Percentiles rank a stretch among this genome's conserved stretches.
phyloP scores from a whole-genome alignment of 2,329 filamentous ascomycete genomes.

The Teratosphaeria destructans region DNA sequence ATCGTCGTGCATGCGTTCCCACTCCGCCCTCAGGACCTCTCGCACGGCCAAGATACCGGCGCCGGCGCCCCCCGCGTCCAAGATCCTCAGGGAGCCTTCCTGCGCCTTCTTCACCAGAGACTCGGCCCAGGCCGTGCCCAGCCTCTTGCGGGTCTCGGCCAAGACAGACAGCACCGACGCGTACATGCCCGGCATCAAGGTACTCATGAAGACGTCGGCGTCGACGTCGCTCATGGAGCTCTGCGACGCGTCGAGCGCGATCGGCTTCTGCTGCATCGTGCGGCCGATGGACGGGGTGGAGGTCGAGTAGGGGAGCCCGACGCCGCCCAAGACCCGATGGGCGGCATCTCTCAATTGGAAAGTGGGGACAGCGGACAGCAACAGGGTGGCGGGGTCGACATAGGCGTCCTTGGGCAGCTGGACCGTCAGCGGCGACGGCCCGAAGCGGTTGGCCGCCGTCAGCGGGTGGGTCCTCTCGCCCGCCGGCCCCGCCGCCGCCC shows the following conservation, averaged over 20 bases:
- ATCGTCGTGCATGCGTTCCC: constrained; percentile 52
- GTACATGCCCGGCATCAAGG: constrained; percentile 61
- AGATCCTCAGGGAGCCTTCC: constrained; percentile 51
- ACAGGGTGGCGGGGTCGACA: constrained; percentile 55
- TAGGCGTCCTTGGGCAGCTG: constrained; percentile 62
- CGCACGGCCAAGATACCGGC: constrained; percentile 66
- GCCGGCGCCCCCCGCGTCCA: constrained; percentile 67
- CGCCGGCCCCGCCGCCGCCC: constrained; percentile 14
- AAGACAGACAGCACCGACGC: constrained; percentile 56
- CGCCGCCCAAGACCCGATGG: constrained; percentile 65
- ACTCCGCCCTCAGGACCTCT: constrained; percentile 70
- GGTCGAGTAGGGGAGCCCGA: constrained; percentile 64
- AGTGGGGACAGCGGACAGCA: constrained; percentile 53
- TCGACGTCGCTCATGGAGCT: constrained; percentile 63
- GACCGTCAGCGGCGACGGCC: constrained; percentile 62
- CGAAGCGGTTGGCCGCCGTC: constrained; percentile 63
- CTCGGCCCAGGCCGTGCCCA: constrained; percentile 62
- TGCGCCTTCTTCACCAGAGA: constrained; percentile 45
- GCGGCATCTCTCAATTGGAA: constrained; percentile 67
- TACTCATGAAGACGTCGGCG: constrained; percentile 60
- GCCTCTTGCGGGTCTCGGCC: constrained; percentile 61
- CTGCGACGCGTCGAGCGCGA: constrained; percentile 54
- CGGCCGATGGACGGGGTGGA: constrained; percentile 52
- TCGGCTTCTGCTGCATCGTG: constrained; percentile 51
- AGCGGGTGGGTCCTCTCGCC: constrained; percentile 59